A percentile compares a stretch with the other conserved stretches of the same genome.
Evolutionary conservation across 176 grass and related monocot genomes (phyloP).

Genomic region (Coix lacrymajobi): DNA sequence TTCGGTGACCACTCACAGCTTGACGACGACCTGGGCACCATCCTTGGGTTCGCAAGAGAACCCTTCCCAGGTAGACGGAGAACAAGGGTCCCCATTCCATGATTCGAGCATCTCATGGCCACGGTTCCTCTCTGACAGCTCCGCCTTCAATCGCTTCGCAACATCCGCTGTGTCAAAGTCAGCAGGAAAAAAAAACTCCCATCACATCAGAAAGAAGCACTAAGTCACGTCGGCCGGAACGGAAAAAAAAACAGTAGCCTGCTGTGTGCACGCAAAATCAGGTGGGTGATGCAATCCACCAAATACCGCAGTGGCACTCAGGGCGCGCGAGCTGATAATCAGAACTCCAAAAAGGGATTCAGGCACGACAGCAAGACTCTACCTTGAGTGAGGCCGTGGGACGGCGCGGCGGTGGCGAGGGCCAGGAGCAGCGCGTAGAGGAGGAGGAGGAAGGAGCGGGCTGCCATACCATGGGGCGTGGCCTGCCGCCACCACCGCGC

Average conservation of each 20-base stretch:
- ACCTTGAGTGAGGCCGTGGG: slow-evolving; percentile 34
- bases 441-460: slow-evolving; percentile 4
- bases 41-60: slow-evolving; percentile 29
- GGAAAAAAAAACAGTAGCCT: background rate
- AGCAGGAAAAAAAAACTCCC: background rate
- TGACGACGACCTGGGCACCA: slow-evolving; percentile 11
- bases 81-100: slow-evolving; percentile 59
- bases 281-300: background rate
- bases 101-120: slow-evolving; percentile 46
- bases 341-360: background rate
- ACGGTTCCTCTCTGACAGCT: slow-evolving; percentile 37
- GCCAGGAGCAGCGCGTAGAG: background rate
- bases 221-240: background rate
- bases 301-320: background rate
- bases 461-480: slow-evolving; percentile 31
- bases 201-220: background rate
- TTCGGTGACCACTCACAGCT: slow-evolving; percentile 46
- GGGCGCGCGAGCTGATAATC: background rate
- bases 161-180: slow-evolving; percentile 36
- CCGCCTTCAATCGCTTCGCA: slow-evolving; percentile 39
- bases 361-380: background rate
- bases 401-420: background rate
- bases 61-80: slow-evolving; percentile 48
- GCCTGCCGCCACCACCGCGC: background rate
- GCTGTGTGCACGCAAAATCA: background rate